These are phyloP conservation scores for Diaporthe citriasiana DNA, from an alignment of 2,329 filamentous ascomycete genomes.

Conservation along the genomic window DNA sequence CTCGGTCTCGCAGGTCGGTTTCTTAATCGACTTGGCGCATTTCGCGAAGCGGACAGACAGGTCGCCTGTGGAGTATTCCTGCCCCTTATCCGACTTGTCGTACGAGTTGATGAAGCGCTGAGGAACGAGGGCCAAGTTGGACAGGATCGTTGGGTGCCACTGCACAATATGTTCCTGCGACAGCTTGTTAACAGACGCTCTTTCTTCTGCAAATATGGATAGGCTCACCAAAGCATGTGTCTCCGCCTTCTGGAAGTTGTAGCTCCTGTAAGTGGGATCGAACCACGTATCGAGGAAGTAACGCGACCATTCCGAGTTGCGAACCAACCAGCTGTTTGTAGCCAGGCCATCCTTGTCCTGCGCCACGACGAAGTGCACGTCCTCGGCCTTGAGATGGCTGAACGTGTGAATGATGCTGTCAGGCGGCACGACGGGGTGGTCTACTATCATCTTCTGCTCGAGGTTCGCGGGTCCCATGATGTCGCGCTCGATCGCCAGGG, in stretches of 20 bases:
- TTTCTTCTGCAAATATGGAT: neutral
- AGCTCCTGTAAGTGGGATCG: constrained; percentile 91
- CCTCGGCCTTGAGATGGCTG: constrained; percentile 79
- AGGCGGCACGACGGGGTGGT: constrained; percentile 89
- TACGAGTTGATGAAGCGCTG: constrained; percentile 89
- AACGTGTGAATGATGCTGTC: constrained; percentile 98
- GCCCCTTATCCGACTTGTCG: constrained; percentile 67
- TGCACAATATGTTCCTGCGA: constrained; percentile 86
- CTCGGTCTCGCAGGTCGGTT: constrained; percentile 78
- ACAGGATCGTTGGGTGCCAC: constrained; percentile 97
- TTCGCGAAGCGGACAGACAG: constrained; percentile 84
- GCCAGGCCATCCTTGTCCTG: constrained; percentile 87
- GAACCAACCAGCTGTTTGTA: constrained; percentile 82
- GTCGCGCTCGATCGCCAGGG: constrained; percentile 76
- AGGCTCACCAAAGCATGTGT: constrained; percentile 84
- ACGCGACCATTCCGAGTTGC: constrained; percentile 89
- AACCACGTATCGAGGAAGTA: constrained; percentile 98
- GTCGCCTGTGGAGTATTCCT: constrained; percentile 84
- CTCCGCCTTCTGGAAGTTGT: constrained; percentile 97
- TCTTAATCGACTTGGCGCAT: constrained; percentile 71
- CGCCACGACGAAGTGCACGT: constrained; percentile 85
- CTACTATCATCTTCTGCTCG: constrained; percentile 85
- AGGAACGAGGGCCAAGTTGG: constrained; percentile 89
- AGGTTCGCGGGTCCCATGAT: constrained; percentile 77
- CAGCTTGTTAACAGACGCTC: constrained; percentile 48